Evolutionary conservation across 2,329 filamentous ascomycete species (phyloP).

Genomic region (Emmonsiellopsis sp.): DNA sequence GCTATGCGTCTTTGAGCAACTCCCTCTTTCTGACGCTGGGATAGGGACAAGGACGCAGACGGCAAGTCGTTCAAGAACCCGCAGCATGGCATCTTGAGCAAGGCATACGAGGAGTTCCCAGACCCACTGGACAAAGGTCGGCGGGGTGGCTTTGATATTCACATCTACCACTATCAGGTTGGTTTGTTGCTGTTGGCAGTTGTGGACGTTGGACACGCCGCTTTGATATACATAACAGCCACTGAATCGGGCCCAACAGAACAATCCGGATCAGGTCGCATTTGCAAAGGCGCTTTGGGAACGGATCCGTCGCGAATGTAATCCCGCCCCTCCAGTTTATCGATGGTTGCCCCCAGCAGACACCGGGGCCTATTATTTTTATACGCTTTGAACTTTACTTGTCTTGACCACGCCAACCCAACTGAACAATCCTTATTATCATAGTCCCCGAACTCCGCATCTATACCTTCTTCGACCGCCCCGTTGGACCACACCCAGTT

Average conservation of each 20-base stretch:
- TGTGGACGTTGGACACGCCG: background rate
- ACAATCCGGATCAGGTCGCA: constrained; percentile 50
- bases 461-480: constrained; percentile 66
- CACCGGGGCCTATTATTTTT: no score
- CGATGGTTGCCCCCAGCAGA: no score
- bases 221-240: background rate
- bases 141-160: constrained; percentile 72
- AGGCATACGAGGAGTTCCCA: constrained; percentile 57
- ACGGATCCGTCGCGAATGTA: constrained; percentile 71
- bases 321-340: constrained; percentile 5
- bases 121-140: constrained; percentile 57
- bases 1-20: background rate
- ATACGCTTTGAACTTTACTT: no score
- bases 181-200: constrained; percentile 8
- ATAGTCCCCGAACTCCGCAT: constrained; percentile 71
- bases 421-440: background rate
- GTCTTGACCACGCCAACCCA: no score
- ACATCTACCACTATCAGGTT: constrained; percentile 70
- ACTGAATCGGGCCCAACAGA: constrained; percentile 24
- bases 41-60: constrained; percentile 54
- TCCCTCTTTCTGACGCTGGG: background rate
- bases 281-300: constrained; percentile 69
- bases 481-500: constrained; percentile 71
- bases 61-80: constrained; percentile 71
- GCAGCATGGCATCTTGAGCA: constrained; percentile 50